phyloP scores from a whole-genome alignment of 2,329 filamentous ascomycete species.

The Dothiorella sarmentorum region DNA sequence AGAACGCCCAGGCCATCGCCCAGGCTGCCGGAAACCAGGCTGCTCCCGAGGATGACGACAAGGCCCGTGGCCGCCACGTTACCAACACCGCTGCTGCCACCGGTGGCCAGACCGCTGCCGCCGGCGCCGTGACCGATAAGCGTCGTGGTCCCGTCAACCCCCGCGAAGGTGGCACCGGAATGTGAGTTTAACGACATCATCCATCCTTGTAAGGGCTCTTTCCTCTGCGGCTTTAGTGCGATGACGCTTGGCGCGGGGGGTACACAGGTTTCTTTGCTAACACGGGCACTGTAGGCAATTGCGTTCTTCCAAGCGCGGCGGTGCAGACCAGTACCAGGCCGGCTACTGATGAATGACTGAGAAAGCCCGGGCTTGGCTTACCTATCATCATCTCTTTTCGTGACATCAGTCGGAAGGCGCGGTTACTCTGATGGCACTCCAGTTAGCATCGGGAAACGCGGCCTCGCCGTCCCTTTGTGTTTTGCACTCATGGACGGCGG shows the following conservation, averaged over 20 bases:
- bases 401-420: conserved; percentile 28
- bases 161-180: conserved; percentile 87
- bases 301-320: conserved; percentile 50
- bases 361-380: conserved; percentile 31
- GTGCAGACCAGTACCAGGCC: conserved; percentile 45
- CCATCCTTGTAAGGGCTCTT: conserved; percentile 85
- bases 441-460: conserved; percentile 42
- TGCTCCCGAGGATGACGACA: conserved; percentile 71
- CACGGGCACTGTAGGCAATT: conserved; percentile 47
- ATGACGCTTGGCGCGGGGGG: conserved; percentile 71
- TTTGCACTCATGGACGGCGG: conserved; percentile 33
- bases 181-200: conserved; percentile 78
- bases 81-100: conserved; percentile 64
- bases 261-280: conserved; percentile 49
- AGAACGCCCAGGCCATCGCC: conserved; percentile 94
- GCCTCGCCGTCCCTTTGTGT: conserved; percentile 40
- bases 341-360: conserved; percentile 43
- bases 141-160: conserved; percentile 70
- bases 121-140: conserved; percentile 59
- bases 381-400: conserved; percentile 34
- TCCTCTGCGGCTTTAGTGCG: conserved; percentile 77
- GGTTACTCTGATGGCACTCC: conserved; percentile 30
- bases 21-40: conserved; percentile 67
- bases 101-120: conserved; percentile 56
- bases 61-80: conserved; percentile 55